Base-by-base conservation (phyloP, 78 protist genomes). In the Dictyostelium firmibasis region DNA sequence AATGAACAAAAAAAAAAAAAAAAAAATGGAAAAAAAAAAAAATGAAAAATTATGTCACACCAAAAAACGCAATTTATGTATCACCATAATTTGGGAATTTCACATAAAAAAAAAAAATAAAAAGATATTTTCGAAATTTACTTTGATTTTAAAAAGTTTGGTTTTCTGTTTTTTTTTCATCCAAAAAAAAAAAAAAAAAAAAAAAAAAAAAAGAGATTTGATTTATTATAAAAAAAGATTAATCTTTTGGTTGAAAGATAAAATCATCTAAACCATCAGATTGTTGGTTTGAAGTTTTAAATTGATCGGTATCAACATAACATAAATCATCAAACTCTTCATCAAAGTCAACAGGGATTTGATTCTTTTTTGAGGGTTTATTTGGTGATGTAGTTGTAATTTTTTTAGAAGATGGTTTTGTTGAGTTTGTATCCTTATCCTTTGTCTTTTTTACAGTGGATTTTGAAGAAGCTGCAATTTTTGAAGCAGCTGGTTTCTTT, bases 321-420 rank as follows among this genome's bases (percentile, higher is more conserved):
- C 35, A 36, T 18, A 84, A 27, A 36, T 89, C 88, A 27, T 81
- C 94, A 69, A 69, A 89, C 2, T 89, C 94, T 81, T 89, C 94
- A 44, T 89, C 94, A 38, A 89, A 79, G 53, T 89, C 94, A 50
- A 89, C 94, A 9, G 64, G 25, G 57, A 89, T 81, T 9, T 23
- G 60, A 76, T 76, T 14, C 27, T 38, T 47, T 35, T 38, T 70
- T 14, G 41, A 4, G 0, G 44, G 27, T 57, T 18, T 85, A 31
- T 7, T 33, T 70, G 91, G 6, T 70, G 53, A 50, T 29, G 84
- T 50, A 2, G 62, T 81, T 25, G 64, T 81, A 2, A 2, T 23
- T 29, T 35, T 64, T n/a, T 50, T 43, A 16, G 33, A n/a, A 4
- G 33, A 29, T 72, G 79, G 7, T 16, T 72, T 72, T 72, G 79